Percentiles rank a stretch among this genome's conserved stretches.
These are phyloP conservation scores for Monosporascus ibericus DNA, from an alignment of 2,329 filamentous ascomycete species.

Conservation along the genomic window DNA sequence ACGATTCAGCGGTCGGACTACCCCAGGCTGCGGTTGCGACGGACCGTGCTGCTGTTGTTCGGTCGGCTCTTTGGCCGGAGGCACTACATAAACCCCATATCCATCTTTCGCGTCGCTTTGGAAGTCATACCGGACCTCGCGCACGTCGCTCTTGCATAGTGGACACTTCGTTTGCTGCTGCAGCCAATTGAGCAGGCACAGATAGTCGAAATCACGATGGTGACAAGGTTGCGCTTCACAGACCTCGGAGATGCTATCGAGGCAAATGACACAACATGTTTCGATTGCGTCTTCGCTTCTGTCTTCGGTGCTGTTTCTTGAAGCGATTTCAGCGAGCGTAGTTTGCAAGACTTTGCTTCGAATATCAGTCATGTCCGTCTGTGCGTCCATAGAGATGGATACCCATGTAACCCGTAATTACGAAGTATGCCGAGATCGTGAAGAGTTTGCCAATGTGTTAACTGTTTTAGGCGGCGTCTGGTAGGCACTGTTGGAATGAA, in stretches of 20 bases:
- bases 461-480: no score
- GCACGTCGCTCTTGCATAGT: constrained; percentile 59
- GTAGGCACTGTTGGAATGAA: no score
- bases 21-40: constrained; percentile 1
- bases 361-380: constrained; percentile 28
- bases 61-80: constrained; percentile 18
- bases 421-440: no score
- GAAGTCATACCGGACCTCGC: constrained; percentile 61
- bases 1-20: constrained; percentile 1
- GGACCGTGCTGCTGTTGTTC: constrained; percentile 1
- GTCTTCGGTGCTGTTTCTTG: constrained; percentile 24
- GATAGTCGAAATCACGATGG: constrained; percentile 77
- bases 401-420: background rate
- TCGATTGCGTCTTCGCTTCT: constrained; percentile 22
- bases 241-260: constrained; percentile 66
- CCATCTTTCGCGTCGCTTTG: constrained; percentile 35
- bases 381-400: constrained; percentile 23
- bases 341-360: constrained; percentile 36
- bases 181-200: constrained; percentile 80
- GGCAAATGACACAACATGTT: constrained; percentile 78
- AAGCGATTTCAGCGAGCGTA: constrained; percentile 36
- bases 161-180: constrained; percentile 68
- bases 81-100: constrained; percentile 54
- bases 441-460: no score
- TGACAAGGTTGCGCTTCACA: constrained; percentile 71